Evolutionary conservation across 2,329 filamentous ascomycete species (phyloP), one percentile per base, ranked within the genome.

Genomic region (Diplodia mutila): DNA sequence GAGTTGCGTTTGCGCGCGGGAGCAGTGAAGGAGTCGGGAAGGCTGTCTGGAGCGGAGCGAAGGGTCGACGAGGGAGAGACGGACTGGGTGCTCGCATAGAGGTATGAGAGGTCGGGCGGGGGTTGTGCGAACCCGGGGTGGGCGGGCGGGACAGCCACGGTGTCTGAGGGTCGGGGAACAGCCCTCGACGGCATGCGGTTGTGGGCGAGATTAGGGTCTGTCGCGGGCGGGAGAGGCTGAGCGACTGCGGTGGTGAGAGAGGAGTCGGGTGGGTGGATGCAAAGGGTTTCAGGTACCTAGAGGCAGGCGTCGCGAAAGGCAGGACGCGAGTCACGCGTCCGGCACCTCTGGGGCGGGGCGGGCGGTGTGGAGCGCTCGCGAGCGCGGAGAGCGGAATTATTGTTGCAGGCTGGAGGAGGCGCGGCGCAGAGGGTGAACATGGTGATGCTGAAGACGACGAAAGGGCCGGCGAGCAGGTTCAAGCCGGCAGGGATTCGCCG

Each of bases 81-180:
- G 12, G 32, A 49, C 48, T 51, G 34, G 42, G 68, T 53, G 18
- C 68, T 66, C n/a, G 70, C 69, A 71, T 73, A 73, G 61, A 70
- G 69, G 63, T 67, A 69, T 61, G 69, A 69, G 70, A 75, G 73
- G 57, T 70, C 70, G 37, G 68, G 61, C 48, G 68, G 54, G 65
- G 70, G 69, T 59, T 71, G 70, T 16, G 67, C 29, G 55, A 73
- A 71, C 67, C 70, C 72, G 23, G 65, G 29, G 54, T 71, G 64
- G 25, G 75, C 71, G 46, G 69, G 71, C 32, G 74, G 72, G 51
- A 73, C 70, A 70, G 77, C 77, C 77, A 78, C 72, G 69, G 69
- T 76, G 71, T 67, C 39, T 67, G 65, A 18, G 3, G 34, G 46
- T 65, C 63, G 53, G 42, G 42, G 54, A 25, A 57, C 9, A n/a